phyloP scores from a whole-genome alignment of 495 filamentous ascomycete species.

The Podospora appendiculata region DNA sequence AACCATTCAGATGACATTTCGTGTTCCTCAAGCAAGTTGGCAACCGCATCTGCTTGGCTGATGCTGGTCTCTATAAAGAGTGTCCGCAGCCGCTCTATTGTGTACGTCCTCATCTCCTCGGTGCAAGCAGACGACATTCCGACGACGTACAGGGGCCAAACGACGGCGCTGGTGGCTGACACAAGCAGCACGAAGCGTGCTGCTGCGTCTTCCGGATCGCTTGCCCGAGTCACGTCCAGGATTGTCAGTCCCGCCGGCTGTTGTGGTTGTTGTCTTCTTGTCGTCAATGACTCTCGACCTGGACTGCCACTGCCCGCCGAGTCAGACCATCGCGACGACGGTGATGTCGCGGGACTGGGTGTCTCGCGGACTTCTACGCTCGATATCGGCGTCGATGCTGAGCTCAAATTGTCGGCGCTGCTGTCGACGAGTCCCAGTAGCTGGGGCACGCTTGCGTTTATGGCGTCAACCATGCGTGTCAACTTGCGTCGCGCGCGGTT shows the following conservation, averaged over 20 bases:
- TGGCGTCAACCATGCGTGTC: constrained; percentile 28
- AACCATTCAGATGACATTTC: constrained; percentile 7
- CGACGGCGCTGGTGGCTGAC: constrained; percentile 26
- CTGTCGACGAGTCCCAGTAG: constrained; percentile 28
- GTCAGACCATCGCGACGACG: constrained; percentile 13
- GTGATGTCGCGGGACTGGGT: constrained; percentile 21
- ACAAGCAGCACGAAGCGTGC: constrained; percentile 27
- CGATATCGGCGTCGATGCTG: constrained; percentile 15
- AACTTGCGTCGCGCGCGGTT: constrained; percentile 24
- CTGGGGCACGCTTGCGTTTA: constrained; percentile 41
- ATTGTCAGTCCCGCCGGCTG: constrained; percentile 21
- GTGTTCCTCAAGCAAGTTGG: constrained; percentile 22
- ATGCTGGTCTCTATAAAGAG: constrained; percentile 28
- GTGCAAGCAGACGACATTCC: constrained; percentile 30
- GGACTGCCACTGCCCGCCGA: constrained; percentile 10
- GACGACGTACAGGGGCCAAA: constrained; percentile 30
- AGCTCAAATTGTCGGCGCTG: constrained; percentile 10
- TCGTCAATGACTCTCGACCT: background rate
- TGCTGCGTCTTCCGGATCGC: constrained; percentile 19
- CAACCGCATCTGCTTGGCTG: constrained; percentile 25
- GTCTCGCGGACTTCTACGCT: constrained; percentile 24
- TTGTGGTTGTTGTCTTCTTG: background rate
- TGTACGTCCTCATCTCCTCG: constrained; percentile 17
- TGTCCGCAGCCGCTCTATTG: constrained; percentile 21
- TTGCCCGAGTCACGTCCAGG: constrained; percentile 18